A percentile compares a stretch with the other conserved stretches of the same genome.
These are phyloP conservation scores for Ampelomyces quisqualis DNA, from an alignment of 2,329 filamentous ascomycete species.

Conservation along the genomic window DNA sequence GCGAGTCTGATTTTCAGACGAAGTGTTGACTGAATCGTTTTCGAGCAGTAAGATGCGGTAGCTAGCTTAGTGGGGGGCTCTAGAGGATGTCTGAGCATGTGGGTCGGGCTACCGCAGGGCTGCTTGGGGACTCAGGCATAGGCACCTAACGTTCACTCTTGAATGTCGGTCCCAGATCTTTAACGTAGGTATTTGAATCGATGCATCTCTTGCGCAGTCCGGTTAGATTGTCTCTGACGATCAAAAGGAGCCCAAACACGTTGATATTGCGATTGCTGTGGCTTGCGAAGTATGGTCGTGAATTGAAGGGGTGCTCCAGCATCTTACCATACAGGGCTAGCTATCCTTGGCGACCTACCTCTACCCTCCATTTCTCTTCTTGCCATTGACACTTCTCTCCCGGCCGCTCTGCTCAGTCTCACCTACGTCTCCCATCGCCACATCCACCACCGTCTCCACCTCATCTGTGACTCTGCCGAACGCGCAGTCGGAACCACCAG, in stretches of 20 bases:
- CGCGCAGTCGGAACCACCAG: conserved; percentile 47
- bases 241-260: conserved; percentile 67
- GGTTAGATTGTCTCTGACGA: conserved; percentile 44
- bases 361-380: conserved; percentile 32
- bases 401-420: conserved; percentile 33
- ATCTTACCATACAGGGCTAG: conserved; percentile 29
- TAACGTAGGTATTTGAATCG: conserved; percentile 3
- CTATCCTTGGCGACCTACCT: conserved; percentile 24
- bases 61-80: conserved; percentile 14
- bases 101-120: conserved; percentile 34
- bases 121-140: conserved; percentile 33
- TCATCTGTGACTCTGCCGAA: conserved; percentile 33
- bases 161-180: conserved; percentile 12
- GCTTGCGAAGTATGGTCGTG: conserved; percentile 31
- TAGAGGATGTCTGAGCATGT: conserved; percentile 27
- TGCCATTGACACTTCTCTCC: conserved; percentile 41
- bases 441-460: conserved; percentile 30
- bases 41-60: not conserved
- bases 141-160: conserved; percentile 16
- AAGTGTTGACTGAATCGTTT: not conserved
- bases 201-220: conserved; percentile 12
- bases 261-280: conserved; percentile 43
- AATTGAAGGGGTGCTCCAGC: conserved; percentile 28
- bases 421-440: conserved; percentile 31
- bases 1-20: too few relatives aligned